Base-by-base conservation (phyloP, 257 asterid genomes). In the Solanum peruvianum region DNA sequence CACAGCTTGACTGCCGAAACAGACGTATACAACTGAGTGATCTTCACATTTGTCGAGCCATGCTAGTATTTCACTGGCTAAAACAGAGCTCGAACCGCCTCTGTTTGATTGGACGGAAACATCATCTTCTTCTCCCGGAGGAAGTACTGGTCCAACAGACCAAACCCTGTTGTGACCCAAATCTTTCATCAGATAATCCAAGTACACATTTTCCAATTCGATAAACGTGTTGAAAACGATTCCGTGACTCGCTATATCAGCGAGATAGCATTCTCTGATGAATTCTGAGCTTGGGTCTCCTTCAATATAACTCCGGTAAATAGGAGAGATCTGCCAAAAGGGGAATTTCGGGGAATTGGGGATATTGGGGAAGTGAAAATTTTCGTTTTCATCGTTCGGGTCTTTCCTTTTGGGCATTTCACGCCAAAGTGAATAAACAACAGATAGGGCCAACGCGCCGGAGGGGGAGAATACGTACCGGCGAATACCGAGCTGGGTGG, bases 1-100 rank as follows among this genome's bases (percentile, higher is more conserved):
- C 84, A 93, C 95, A 0, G 96, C 93, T 83, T 94, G 98, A 88
- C 98, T 96, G 23, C 99, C 99, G 12, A 96, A 96, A 76, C 98
- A 96, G 1, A 92, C 94, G 23, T 92, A 96, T 42, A 94, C 92
- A 2, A 95, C 98, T 0, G 92, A 90, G 64, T 77, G 85, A 13
- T 91, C 94, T 9, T 84, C 86, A 58, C 96, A 91, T 29, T 56
- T 52, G 87, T 94, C 95, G 23, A 96, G 93, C 98, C 98, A 95
- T 4, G 93, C 78, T 10, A 10, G 3, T 9, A 95, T 29, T 14
- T 92, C 90, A 11, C 69, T 33, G 2, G 90, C 78, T 25, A 35
- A 11, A 3, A 87, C 83, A 9, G 93, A 83, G 82, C 89, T 91
- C 37, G 95, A 42, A 21, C 97, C 93, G 8, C 93, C 98, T 86